These are phyloP conservation scores for Trichothecium sympodiale DNA, from an alignment of 2,329 filamentous ascomycete genomes.

Conservation along the genomic window DNA sequence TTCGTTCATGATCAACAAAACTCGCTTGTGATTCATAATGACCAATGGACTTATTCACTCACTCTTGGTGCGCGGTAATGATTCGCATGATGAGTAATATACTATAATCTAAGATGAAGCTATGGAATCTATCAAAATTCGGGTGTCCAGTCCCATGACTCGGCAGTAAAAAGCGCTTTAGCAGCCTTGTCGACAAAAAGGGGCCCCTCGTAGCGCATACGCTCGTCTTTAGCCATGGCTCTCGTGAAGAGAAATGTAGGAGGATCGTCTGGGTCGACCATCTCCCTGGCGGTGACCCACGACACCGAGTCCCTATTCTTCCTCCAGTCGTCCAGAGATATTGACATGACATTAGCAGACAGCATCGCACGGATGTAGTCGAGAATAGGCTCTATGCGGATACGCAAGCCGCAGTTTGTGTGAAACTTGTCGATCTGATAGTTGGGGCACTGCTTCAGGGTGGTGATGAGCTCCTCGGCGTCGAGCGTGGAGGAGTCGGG, in stretches of 20 bases:
- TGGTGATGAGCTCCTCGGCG: slow-evolving; percentile 46
- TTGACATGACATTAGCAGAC: slow-evolving; percentile 30
- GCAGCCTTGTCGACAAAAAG: slow-evolving; percentile 41
- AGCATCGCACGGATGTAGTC: slow-evolving; percentile 52
- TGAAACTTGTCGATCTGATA: slow-evolving; percentile 70
- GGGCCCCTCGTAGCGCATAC: slow-evolving; percentile 35
- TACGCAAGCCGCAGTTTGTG: slow-evolving; percentile 59
- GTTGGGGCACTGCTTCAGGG: slow-evolving; percentile 53
- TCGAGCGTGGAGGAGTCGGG: slow-evolving; percentile 46
- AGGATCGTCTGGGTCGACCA: slow-evolving; percentile 5
- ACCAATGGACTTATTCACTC: too few relatives aligned
- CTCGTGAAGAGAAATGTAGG: slow-evolving; percentile 42
- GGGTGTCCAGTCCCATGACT: slow-evolving; percentile 49
- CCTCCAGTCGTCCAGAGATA: slow-evolving; percentile 36
- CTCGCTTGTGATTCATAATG: too few relatives aligned
- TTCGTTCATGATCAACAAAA: too few relatives aligned
- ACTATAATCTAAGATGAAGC: too few relatives aligned
- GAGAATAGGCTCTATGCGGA: slow-evolving; percentile 52
- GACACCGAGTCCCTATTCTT: slow-evolving; percentile 24
- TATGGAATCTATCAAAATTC: slow-evolving; percentile 21
- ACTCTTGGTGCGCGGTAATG: too few relatives aligned
- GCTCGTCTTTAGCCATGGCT: slow-evolving; percentile 35
- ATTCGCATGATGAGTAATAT: too few relatives aligned
- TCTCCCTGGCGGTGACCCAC: slow-evolving; percentile 23
- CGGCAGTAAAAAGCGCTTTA: slow-evolving; percentile 41